Evolutionary conservation across 208 protist genomes (phyloP), one percentile per base, ranked within the genome.

Genomic region (Acanthamoeba triangularis): DNA sequence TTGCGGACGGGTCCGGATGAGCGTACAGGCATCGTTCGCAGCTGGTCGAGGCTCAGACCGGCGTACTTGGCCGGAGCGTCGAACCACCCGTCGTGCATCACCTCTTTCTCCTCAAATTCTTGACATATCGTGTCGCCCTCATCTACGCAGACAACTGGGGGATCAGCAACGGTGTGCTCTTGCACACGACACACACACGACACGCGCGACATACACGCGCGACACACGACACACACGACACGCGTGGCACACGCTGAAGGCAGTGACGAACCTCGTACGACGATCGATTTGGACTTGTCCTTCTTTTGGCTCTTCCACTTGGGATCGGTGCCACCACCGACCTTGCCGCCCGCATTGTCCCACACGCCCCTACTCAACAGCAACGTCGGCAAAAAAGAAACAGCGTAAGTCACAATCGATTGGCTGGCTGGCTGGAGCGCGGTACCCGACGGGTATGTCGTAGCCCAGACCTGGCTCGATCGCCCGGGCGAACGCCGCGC

Each of bases 261-360:
- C 16, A 25, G 11, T 3, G n/a, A 41, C 30, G 78, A 41, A 87
- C 78, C 78, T 33, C 28, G 78, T 11, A 61, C 47, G 33, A 61
- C 30, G 47, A 25, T 23, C 25, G 78, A 87, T 47, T 61, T 87
- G 52, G 30, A 63, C 52, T 49, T 80, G 72, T 87, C 49, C 78
- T 87, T 87, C 78, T 87, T 87, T 35, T 61, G 78, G 52, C 78
- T 87, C 78, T 87, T 87, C 78, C 78, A 87, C 78, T 87, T 87
- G 78, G 49, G 41, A 20, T 87, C 78, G 52, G 47, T 87, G 7
- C 78, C 78, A 14, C 47, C 78, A 8, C 78, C 78, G 18, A 49
- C 18, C 72, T 47, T 80, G 37, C 20, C 41, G 33, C 18, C 41
- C 14, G 28, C 49, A 63, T 87, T 82, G 74, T 52, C 74, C 41